Conservation (phyloP, 192 early-diverging fungal species). For the Paraglomus occultum region DNA sequence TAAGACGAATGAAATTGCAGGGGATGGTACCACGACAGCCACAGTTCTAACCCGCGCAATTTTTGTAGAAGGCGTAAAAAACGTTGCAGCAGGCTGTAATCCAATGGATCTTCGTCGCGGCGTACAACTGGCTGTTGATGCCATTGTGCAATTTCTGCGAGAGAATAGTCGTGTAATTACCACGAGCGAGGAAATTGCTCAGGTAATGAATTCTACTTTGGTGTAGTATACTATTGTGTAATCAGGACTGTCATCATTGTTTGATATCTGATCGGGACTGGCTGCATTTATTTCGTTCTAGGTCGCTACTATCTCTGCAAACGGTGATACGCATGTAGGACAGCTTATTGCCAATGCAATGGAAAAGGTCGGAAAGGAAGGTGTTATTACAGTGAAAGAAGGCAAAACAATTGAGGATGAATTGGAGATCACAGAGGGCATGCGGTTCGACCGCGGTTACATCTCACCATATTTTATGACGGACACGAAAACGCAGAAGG, state of each 20-base stretch:
- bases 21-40: conserved; percentile 99
- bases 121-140: conserved; percentile 90
- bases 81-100: conserved; percentile 99
- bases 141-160: conserved; percentile 90
- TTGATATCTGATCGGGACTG: neutral
- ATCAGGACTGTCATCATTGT: neutral
- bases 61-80: conserved; percentile 99
- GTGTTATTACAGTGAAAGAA: conserved; percentile 99
- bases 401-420: conserved; percentile 99
- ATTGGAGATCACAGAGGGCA: conserved; percentile 99
- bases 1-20: conserved; percentile 99
- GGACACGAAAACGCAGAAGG: conserved; percentile 96
- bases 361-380: conserved; percentile 99
- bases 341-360: conserved; percentile 97
- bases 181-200: conserved; percentile 94
- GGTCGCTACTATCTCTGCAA: conserved; percentile 97
- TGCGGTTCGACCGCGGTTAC: conserved; percentile 99
- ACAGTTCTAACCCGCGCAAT: conserved; percentile 98
- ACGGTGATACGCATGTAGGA: conserved; percentile 98
- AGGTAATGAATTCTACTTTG: conserved; percentile 50
- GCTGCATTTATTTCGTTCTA: conserved; percentile 14
- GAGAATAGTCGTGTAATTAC: conserved; percentile 90
- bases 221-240: neutral
- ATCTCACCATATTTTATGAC: conserved; percentile 99
- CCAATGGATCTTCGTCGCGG: conserved; percentile 98